phyloP scores from a whole-genome alignment of 192 early-diverging fungal species.

The Coemansia sp. region DNA sequence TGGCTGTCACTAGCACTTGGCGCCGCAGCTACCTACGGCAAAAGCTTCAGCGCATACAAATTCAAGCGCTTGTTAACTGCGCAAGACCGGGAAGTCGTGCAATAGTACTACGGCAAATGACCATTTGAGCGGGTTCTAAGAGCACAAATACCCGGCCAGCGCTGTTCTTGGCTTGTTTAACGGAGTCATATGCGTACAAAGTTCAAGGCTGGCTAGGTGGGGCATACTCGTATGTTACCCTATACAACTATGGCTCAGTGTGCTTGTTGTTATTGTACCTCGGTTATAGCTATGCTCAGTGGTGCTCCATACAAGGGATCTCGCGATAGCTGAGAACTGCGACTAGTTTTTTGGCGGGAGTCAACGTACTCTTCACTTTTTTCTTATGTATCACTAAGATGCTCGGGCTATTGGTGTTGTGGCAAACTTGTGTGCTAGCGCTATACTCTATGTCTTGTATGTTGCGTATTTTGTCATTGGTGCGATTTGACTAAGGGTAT shows the following conservation, averaged over 20 bases:
- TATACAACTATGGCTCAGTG: slow-evolving; percentile 58
- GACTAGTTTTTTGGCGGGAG: slow-evolving; percentile 93
- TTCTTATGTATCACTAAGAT: slow-evolving; percentile 68
- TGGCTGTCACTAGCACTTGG: slow-evolving; percentile 21
- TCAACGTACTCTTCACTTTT: slow-evolving; percentile 70
- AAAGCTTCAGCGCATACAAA: slow-evolving; percentile 77
- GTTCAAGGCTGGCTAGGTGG: slow-evolving; percentile 48
- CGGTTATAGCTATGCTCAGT: slow-evolving; percentile 83
- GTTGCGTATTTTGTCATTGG: slow-evolving; percentile 73
- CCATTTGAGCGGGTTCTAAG: slow-evolving; percentile 84
- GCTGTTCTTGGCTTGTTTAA: slow-evolving; percentile 88
- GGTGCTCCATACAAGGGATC: slow-evolving; percentile 88
- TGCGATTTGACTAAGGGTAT: slow-evolving; percentile 88
- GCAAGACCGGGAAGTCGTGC: slow-evolving; percentile 48
- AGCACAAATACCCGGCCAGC: slow-evolving; percentile 91
- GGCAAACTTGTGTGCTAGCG: slow-evolving; percentile 36
- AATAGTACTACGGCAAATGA: slow-evolving; percentile 97
- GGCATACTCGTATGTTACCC: slow-evolving; percentile 54
- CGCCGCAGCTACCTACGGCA: slow-evolving; percentile 58
- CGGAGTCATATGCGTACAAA: slow-evolving; percentile 65
- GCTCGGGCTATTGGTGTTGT: slow-evolving; percentile 51
- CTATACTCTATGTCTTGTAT: slow-evolving; percentile 56
- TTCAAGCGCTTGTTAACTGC: slow-evolving; percentile 82
- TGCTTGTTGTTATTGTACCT: slow-evolving; percentile 40
- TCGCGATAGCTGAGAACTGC: slow-evolving; percentile 79